Conservation (phyloP, 306 rosid genomes). For the Amphicarpaea edgeworthii region DNA sequence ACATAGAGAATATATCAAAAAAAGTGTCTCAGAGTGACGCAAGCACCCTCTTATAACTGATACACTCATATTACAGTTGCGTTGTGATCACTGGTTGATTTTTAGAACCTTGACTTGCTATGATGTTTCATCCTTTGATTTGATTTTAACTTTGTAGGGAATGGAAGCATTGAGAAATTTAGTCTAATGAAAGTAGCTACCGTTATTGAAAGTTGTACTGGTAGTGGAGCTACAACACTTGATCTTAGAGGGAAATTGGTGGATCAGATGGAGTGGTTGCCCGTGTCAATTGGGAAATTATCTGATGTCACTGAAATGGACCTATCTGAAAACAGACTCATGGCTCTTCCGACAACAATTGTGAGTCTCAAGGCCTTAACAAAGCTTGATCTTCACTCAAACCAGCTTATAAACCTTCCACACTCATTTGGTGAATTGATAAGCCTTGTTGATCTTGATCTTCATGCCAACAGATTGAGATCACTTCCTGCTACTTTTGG, state of each 20-base stretch:
- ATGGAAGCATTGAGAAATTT: slow-evolving; percentile 66
- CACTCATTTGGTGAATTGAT: slow-evolving; percentile 79
- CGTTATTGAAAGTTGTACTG: slow-evolving; percentile 73
- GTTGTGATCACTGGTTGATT: neutral
- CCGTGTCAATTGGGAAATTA: slow-evolving; percentile 84
- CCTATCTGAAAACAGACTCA: slow-evolving; percentile 83
- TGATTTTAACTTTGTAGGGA: slow-evolving; percentile 49
- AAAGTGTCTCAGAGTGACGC: too few relatives aligned
- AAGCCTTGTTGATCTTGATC: slow-evolving; percentile 77
- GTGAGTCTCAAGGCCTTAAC: slow-evolving; percentile 70
- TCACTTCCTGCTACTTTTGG: slow-evolving; percentile 79
- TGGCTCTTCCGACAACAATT: slow-evolving; percentile 86
- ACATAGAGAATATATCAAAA: too few relatives aligned
- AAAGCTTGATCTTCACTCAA: slow-evolving; percentile 86
- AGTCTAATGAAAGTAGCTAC: slow-evolving; percentile 90
- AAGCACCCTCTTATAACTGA: too few relatives aligned
- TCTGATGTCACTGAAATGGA: slow-evolving; percentile 66
- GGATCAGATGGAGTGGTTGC: slow-evolving; percentile 91
- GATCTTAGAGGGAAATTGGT: slow-evolving; percentile 80
- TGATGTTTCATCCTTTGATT: slow-evolving; percentile 23
- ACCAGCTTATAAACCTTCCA: slow-evolving; percentile 89
- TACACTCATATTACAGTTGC: too few relatives aligned
- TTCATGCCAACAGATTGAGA: slow-evolving; percentile 74
- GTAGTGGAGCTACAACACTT: slow-evolving; percentile 62
- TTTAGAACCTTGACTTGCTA: neutral